Evolutionary conservation across 805 yeast genomes (phyloP).

Genomic region (Metschnikowia sp.): DNA sequence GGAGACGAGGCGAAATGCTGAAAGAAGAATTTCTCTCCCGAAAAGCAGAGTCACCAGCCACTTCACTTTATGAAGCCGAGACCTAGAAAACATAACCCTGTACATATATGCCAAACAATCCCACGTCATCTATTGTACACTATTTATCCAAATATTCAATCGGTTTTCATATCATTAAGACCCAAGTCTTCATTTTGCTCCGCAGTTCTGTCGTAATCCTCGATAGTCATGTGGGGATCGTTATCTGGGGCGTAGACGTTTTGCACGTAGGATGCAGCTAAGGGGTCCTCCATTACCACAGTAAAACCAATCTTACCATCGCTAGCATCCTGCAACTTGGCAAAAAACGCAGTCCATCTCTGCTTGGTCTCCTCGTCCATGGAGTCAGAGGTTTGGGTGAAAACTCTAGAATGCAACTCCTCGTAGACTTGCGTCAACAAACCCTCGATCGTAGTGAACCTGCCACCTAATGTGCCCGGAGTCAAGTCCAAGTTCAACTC

Average conservation of each 20-base stretch:
- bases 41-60: too few species aligned
- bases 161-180: constrained; percentile 51
- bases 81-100: too few species aligned
- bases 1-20: constrained; percentile 13
- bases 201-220: constrained; percentile 83
- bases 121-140: constrained; percentile 1
- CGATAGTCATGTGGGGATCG: constrained; percentile 93
- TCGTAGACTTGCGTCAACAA: constrained; percentile 83
- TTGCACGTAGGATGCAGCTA: constrained; percentile 93
- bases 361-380: constrained; percentile 75
- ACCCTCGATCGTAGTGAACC: constrained; percentile 97
- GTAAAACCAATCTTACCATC: constrained; percentile 83
- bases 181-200: constrained; percentile 94
- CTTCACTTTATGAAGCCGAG: too few species aligned
- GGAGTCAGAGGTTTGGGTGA: constrained; percentile 82
- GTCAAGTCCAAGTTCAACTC: constrained; percentile 87
- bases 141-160: background rate
- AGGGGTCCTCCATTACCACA: constrained; percentile 86
- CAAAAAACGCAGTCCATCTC: constrained; percentile 84
- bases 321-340: constrained; percentile 68
- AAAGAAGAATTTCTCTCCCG: constrained; percentile 8
- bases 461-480: constrained; percentile 96
- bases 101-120: background rate
- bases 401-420: constrained; percentile 82
- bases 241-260: constrained; percentile 98